Conservation (phyloP, 306 rosid genomes). For the Rubus idaeus region DNA sequence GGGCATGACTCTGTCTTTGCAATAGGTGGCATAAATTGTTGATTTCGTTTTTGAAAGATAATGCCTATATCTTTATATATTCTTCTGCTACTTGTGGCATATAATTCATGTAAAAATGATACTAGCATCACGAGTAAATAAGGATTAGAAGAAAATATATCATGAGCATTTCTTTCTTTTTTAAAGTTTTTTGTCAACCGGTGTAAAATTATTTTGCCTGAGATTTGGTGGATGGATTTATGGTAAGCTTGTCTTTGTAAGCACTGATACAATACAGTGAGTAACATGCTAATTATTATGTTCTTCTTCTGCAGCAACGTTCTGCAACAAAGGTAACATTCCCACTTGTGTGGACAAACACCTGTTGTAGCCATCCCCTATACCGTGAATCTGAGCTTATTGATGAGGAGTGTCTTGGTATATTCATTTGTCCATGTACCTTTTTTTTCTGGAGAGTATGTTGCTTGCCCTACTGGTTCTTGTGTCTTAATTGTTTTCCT, state of each 20-base stretch:
- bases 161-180: background rate
- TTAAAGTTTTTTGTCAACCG: background rate
- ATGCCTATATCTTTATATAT: too few species aligned
- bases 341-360: conserved; percentile 99
- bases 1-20: background rate
- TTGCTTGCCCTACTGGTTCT: conserved; percentile 7
- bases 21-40: background rate
- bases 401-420: conserved; percentile 75
- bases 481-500: conserved; percentile 3
- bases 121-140: background rate
- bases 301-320: conserved; percentile 65
- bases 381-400: conserved; percentile 95
- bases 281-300: conserved; percentile 23
- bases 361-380: conserved; percentile 99
- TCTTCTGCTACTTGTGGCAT: background rate
- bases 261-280: conserved; percentile 12
- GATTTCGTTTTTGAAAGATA: background rate
- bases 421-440: conserved; percentile 7
- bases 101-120: background rate
- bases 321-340: conserved; percentile 96
- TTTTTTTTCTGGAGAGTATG: conserved; percentile 10
- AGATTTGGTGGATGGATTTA: background rate
- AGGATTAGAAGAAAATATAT: background rate
- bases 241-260: background rate
- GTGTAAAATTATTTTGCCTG: background rate